Evolutionary conservation across 805 yeast genomes (phyloP), one percentile per base, ranked within the genome.

Genomic region (Wickerhamomyces sydowiorum): DNA sequence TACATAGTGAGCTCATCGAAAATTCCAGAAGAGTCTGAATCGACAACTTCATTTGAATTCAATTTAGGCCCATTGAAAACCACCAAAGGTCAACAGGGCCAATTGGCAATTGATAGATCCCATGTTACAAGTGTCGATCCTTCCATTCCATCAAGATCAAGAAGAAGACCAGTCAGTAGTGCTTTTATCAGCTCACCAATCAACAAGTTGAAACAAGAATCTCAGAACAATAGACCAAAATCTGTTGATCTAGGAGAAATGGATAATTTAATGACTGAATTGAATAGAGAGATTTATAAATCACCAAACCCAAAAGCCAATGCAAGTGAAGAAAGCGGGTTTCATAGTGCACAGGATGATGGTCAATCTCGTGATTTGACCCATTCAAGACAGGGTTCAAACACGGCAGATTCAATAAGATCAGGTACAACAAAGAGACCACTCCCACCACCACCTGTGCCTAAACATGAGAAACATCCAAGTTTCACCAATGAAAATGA

Each of bases 131-230:
- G 42, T 7, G 29, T 52, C 3, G 49, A 48, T 27, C 51, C 48
- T 9, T 38, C 56, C 2, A 52, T 57, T 35, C 61, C 61, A 13
- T 53, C 61, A 13, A 51, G 61, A 44, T 56, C 61, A 1, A 53
- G 54, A 39, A 42, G 44, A 7, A 56, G 61, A 52, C 61, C 61
- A n/a, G 36, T 50, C 5, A 49, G 54, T 20, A 23, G 43, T 5
- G 36, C 40, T 36, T 48, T 46, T 2, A 19, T 41, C 10, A 39
- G 33, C 13, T 15, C 42, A 4, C 40, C 40, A 30, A 25, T 28
- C 6, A 22, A 38, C 7, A 25, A 29, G n/a, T 23, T 22, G 19
- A 21, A 25, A 41, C 33, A 27, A 5, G 18, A 21, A 20, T 2
- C 19, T 1, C 20, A 23, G 1, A 18, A 25, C 1, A 45, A 45